phyloP scores from a whole-genome alignment of 805 yeast genomes.

The Yarrowia divulgata region DNA sequence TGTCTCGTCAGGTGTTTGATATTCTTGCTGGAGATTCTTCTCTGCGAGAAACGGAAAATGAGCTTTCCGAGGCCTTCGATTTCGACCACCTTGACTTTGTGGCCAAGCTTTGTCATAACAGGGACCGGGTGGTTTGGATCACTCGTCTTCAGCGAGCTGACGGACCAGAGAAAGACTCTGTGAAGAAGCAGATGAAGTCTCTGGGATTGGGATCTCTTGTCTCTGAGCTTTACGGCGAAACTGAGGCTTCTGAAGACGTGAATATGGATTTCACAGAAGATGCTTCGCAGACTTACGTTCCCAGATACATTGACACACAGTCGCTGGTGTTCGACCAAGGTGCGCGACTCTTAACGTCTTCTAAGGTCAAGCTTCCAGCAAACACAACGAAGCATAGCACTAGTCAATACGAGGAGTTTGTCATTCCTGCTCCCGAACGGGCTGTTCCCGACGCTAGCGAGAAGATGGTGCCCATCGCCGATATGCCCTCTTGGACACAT shows the following conservation, averaged over 20 bases:
- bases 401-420: constrained; percentile 83
- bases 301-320: constrained; percentile 68
- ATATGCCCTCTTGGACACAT: constrained; percentile 84
- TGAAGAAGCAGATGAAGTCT: constrained; percentile 57
- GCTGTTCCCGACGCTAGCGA: constrained; percentile 51
- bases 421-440: constrained; percentile 80
- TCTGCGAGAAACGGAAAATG: constrained; percentile 59
- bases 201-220: constrained; percentile 55
- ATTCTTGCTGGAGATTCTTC: constrained; percentile 54
- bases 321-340: constrained; percentile 75
- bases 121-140: constrained; percentile 63
- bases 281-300: constrained; percentile 41
- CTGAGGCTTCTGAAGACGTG: constrained; percentile 48
- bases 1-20: constrained; percentile 54
- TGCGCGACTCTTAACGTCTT: constrained; percentile 66
- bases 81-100: constrained; percentile 61
- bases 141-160: constrained; percentile 55
- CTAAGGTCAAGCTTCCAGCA: constrained; percentile 76
- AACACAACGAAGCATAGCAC: constrained; percentile 82
- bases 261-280: constrained; percentile 40
- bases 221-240: constrained; percentile 48
- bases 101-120: constrained; percentile 58
- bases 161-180: constrained; percentile 49
- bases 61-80: constrained; percentile 61
- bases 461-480: constrained; percentile 61